Base-by-base conservation (phyloP, 2,329 filamentous ascomycete species). In the Drechslerella dactyloides region DNA sequence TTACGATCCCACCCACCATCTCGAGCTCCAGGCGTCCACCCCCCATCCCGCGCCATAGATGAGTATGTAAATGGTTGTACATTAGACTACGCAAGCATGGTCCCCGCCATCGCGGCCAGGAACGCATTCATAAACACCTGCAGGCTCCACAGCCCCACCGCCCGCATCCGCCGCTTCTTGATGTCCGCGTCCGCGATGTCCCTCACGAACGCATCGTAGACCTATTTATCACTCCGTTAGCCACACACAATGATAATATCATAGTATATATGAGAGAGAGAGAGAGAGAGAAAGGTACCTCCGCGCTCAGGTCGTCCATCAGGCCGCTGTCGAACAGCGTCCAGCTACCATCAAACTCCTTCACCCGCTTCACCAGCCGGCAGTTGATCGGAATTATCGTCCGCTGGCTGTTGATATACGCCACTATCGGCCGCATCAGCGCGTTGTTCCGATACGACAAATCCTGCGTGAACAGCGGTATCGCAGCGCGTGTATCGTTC, bases 331-430 rank as follows among this genome's bases (percentile, higher is more conserved):
- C 94, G 78, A 90, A 97, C 27, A 96, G 85, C 2, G 93, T 93
- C 94, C 94, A 97, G 76, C 90, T 90, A 35, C 94, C 94, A 79
- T 97, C 91, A 77, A 99, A 99, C 79, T 99, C 94, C 69, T 85
- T 85, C 17, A 88, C 85, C 5, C 88, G 87, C 82, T 99, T 99
- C 74, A 97, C 91, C 54, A 99, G 90, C 72, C 93, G 89, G 81
- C 94, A 97, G 76, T 89, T 90, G 76, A 99, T 91, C 24, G 94
- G 94, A 48, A 99, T 97, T 78, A 96, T 97, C 0, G 93, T 96
- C 78, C 89, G 89, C 79, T 92, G 91, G 46, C 91, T 90, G 80
- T 99, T 99, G 81, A 99, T 97, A 79, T 97, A 99, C 5, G 94
- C 94, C 44, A 99, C 93, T 73, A 99, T 99, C 15, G 94, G 94